Evolutionary conservation across 139 green algal species (phyloP), one percentile per base, ranked within the genome.

Genomic region (Zygnema cylindricum): DNA sequence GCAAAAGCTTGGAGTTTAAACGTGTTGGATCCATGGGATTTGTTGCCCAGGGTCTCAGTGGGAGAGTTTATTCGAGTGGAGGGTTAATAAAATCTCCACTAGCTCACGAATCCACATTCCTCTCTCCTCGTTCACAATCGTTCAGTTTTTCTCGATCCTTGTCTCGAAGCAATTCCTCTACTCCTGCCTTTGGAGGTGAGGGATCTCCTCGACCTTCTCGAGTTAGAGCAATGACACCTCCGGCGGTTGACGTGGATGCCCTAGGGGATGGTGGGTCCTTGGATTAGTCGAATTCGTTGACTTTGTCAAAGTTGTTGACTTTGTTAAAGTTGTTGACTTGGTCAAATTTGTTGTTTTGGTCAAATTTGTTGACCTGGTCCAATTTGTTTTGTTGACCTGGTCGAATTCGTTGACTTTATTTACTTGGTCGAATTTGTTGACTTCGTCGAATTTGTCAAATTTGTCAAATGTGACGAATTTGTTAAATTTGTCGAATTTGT

Each of bases 161-260:
- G 71, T 79, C 71, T 41, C 3, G 71, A 43, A 79, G 71, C 71
- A 79, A 79, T 16, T 54, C 71, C 36, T 3, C 7, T 79, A 11
- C 71, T n/a, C 36, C 38, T 54, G 3, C 3, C 71, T 16, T 54
- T 41, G 3, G 7, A 23, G 36, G 36, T 11, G 71, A 79, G 3
- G 49, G 16, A 63, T n/a, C 71, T 41, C 71, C 71, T 54, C 71
- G 71, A 3, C 36, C 3, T 3, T 54, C 36, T 23, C 49, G 49
- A 25, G 38, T 79, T 3, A 7, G 71, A 43, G 71, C 71, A 3
- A 79, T 79, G 71, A 43, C 38, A 43, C 71, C 71, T 41, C 71
- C 71, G 3, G 38, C 36, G 36, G 36, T 79, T 11, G 71, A 79
- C 16, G 71, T 79, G 36, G 71, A 79, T 16, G 71, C 36, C 16